Base-by-base conservation (phyloP, 768 basidiomycete genomes). In the Kwoniella newhampshirensis region DNA sequence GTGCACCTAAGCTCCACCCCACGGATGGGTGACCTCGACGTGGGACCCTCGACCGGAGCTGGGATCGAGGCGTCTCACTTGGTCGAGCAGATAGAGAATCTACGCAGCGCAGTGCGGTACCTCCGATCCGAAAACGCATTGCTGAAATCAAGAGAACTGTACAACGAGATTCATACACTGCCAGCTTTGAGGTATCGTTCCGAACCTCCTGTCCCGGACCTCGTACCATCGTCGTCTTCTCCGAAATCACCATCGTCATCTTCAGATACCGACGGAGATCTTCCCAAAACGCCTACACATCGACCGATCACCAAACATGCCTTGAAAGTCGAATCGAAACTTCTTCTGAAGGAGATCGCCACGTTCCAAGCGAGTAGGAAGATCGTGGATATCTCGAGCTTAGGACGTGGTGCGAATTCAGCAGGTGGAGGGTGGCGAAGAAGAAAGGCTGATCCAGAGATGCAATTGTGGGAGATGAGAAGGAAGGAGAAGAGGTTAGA, bases 101-200 rank as follows among this genome's bases (percentile, higher is more conserved):
- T 97, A n/a, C 87, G 90, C 37, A 86, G 87, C 4, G 89, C 93
- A 0, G 85, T 98, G 26, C 85, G 90, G 18, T 97, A 88, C 84
- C 81, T 99, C n/a, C 85, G 93, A 21, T 85, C 82, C 32, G 93
- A 98, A 77, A 98, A 98, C 73, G 83, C 89, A 2, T 91, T 89
- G 72, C 85, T 98, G 77, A 92, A 88, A 72, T 90, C 91, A 2
- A 89, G 91, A 75, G 91, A 93, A 67, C 82, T 98, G 0, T 84
- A 97, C 57, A 82, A 82, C 49, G 88, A 91, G 65, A 85, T 98
- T 53, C 84, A 87, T 61, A 70, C 84, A 5, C 80, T 98, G 0
- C 88, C 87, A 17, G 79, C 80, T 0, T 82, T 89, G n/a, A 79
- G 82, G 3, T 70, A 60, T 46, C 36, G 41, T 28, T 59, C 50